A percentile compares a stretch with the other conserved stretches of the same genome.
phyloP scores from a whole-genome alignment of 441 rosid genomes.

The Pelargonium exstipulatum region DNA sequence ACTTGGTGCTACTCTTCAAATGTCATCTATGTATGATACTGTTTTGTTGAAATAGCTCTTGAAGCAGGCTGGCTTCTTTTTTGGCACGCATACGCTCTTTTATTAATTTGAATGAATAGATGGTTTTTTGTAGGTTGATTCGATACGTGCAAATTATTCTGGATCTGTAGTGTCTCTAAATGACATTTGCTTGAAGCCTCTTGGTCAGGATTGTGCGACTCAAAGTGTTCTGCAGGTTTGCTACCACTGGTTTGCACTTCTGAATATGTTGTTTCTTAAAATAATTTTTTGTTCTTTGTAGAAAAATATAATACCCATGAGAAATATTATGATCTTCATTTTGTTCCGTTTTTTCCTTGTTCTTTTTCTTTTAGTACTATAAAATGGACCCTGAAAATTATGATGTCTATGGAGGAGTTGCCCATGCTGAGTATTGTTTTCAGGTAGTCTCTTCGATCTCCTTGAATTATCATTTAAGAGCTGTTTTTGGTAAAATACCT shows the following conservation, averaged over 20 bases:
- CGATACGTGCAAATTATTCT: conserved; percentile 25
- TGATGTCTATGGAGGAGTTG: conserved; percentile 59
- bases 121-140: conserved; percentile 22
- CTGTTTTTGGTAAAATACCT: conserved; percentile 1
- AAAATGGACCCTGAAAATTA: conserved; percentile 57
- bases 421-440: conserved; percentile 66
- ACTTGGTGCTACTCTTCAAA: conserved; percentile 22
- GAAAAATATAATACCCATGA: neutral
- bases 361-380: conserved; percentile 41
- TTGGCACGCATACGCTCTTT: neutral
- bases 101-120: conserved; percentile 4
- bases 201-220: conserved; percentile 29
- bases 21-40: conserved; percentile 3
- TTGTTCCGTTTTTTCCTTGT: conserved; percentile 14
- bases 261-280: conserved; percentile 10
- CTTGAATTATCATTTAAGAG: conserved; percentile 1
- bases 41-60: neutral
- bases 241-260: conserved; percentile 8
- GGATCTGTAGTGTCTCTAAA: conserved; percentile 21
- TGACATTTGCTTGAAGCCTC: conserved; percentile 31
- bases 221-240: conserved; percentile 31
- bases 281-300: neutral
- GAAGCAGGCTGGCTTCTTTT: neutral
- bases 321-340: neutral
- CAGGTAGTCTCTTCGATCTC: conserved; percentile 36